Percentiles rank a stretch among this genome's conserved stretches.
Evolutionary conservation across 495 filamentous ascomycete genomes (phyloP).

Genomic region (Cercophora scortea): DNA sequence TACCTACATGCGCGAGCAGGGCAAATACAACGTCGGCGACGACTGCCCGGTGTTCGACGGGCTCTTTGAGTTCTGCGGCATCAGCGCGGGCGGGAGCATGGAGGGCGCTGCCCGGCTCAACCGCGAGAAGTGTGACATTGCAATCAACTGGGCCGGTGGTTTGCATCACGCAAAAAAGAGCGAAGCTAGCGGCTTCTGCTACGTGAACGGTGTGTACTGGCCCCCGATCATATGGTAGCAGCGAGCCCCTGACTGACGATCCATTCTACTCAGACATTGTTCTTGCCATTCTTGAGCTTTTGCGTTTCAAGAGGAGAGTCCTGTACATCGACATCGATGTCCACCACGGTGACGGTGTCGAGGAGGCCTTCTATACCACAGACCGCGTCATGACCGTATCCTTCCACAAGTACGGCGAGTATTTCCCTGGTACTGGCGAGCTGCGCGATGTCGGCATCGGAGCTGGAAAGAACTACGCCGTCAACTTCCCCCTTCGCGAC

Average conservation of each 20-base stretch:
- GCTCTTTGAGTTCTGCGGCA: conserved; percentile 95
- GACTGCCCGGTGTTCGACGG: conserved; percentile 98
- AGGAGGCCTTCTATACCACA: conserved; percentile 94
- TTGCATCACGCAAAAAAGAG: conserved; percentile 96
- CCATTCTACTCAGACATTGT: conserved; percentile 67
- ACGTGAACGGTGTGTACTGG: conserved; percentile 70
- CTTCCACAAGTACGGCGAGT: conserved; percentile 98
- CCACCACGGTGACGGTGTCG: conserved; percentile 94
- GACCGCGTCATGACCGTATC: conserved; percentile 94
- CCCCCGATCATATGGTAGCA: background rate
- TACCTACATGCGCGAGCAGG: conserved; percentile 80
- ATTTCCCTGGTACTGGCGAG: conserved; percentile 96
- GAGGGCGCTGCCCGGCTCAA: conserved; percentile 91
- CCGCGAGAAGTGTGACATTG: conserved; percentile 90
- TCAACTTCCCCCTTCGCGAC: conserved; percentile 95
- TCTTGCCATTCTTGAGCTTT: conserved; percentile 81
- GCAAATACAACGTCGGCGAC: conserved; percentile 95
- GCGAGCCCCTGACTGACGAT: background rate
- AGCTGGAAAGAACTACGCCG: conserved; percentile 83
- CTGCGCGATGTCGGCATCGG: conserved; percentile 93
- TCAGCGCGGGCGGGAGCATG: conserved; percentile 95
- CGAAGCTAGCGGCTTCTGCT: conserved; percentile 93
- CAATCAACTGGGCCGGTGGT: conserved; percentile 98
- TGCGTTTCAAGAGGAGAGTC: conserved; percentile 81
- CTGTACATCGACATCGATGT: conserved; percentile 98